Conservation (phyloP, 192 early-diverging fungal species). For the Lobosporangium transversale region DNA sequence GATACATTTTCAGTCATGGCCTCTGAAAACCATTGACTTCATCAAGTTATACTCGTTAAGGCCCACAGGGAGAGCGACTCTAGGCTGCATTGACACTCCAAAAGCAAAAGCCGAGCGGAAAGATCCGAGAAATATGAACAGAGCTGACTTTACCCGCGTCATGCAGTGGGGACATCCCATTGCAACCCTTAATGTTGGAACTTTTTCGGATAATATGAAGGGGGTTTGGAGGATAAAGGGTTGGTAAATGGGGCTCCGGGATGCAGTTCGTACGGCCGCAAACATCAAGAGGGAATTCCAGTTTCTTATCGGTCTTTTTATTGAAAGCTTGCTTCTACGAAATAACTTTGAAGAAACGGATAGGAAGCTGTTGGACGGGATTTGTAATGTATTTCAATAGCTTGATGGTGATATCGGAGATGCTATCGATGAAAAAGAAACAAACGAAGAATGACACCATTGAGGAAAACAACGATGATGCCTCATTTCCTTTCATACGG, state of each 20-base stretch:
- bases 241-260: background rate
- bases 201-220: background rate
- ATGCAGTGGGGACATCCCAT: slow-evolving; percentile 5
- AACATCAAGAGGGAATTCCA: background rate
- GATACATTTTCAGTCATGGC: too few relatives aligned
- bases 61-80: too few relatives aligned
- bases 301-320: background rate
- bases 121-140: slow-evolving; percentile 6
- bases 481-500: background rate
- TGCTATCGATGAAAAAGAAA: too few relatives aligned
- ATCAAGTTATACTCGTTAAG: too few relatives aligned
- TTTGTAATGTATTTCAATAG: background rate
- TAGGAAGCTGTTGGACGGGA: background rate
- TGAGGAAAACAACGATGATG: background rate
- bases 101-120: too few relatives aligned
- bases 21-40: too few relatives aligned
- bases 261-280: background rate
- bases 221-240: background rate
- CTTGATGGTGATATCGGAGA: slow-evolving; percentile 1
- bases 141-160: background rate
- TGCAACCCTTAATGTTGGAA: slow-evolving; percentile 8
- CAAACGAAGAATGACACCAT: background rate
- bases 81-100: too few relatives aligned
- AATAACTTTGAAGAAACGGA: background rate
- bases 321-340: slow-evolving; percentile 1